Conservation (phyloP, 2,329 filamentous ascomycete species). For the Grosmannia serpens region DNA sequence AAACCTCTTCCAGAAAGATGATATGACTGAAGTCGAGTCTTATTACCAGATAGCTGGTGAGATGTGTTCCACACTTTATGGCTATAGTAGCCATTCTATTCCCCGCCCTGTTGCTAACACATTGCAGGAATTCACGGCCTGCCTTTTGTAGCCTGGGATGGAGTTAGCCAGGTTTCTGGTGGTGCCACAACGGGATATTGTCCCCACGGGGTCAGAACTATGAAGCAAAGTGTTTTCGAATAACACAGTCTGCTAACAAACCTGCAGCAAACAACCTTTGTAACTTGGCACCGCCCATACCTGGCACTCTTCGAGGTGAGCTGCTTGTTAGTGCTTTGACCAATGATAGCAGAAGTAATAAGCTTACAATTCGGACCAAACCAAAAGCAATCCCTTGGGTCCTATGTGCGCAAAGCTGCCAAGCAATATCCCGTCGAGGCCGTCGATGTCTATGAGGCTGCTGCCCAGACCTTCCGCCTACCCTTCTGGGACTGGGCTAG, state of each 20-base stretch:
- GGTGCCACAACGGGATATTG: conserved; percentile 29
- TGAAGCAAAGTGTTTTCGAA: not conserved
- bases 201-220: conserved; percentile 30
- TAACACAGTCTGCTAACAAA: not conserved
- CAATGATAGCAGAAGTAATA: too few relatives aligned
- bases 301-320: conserved; percentile 41
- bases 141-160: conserved; percentile 23
- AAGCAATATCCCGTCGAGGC: conserved; percentile 25
- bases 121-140: conserved; percentile 21
- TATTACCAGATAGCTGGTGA: conserved; percentile 39
- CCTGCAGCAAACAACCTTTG: conserved; percentile 34
- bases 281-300: conserved; percentile 46
- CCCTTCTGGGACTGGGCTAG: conserved; percentile 46
- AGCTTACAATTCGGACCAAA: too few relatives aligned
- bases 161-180: conserved; percentile 20
- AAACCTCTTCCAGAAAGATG: conserved; percentile 27
- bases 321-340: not conserved
- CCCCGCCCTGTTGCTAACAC: not conserved
- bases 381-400: conserved; percentile 37
- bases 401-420: conserved; percentile 34
- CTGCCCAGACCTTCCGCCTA: conserved; percentile 33
- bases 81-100: not conserved
- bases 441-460: conserved; percentile 26
- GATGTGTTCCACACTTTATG: conserved; percentile 1
- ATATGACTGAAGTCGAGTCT: conserved; percentile 31